Base-by-base conservation (phyloP, 192 early-diverging fungal genomes). In the Coemansia sp. region DNA sequence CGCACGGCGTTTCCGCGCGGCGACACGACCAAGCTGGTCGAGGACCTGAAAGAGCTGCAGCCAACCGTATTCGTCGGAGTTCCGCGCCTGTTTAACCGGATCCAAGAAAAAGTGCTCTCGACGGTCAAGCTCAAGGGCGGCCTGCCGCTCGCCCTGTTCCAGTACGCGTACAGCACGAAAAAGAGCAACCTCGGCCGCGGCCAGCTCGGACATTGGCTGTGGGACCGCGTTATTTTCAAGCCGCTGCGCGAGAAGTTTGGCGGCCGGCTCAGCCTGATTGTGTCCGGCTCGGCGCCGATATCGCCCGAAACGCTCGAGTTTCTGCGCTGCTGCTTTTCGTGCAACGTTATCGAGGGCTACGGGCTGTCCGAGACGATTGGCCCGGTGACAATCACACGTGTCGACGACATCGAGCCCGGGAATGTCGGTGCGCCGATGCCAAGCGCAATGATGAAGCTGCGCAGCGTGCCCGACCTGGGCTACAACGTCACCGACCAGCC, bases 251-350 rank as follows among this genome's bases (percentile, higher is more conserved):
- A 88, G 33, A 84, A 90, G 67, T 87, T 90, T 49, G 96, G 96
- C 63, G 96, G 96, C 45, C 83, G 90, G 24, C 62, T 98, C 38
- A 83, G 88, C 48, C 81, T 88, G 47, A 86, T 90, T 5, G 67
- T 95, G 19, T 91, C 88, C 2, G 95, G 94, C 56, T 92, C 94
- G 56, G 96, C 96, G 47, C 92, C 93, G 21, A 85, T 98, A 45
- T 90, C 91, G 8, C 23, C 70, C 32, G 92, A 94, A 35, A 95
- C 92, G 25, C 88, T 95, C 67, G 81, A 90, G 51, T 98, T 95
- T 66, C 70, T 98, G 73, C 84, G 88, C 16, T 82, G 88, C 44
- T 71, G 82, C 11, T 60, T 96, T 30, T 91, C 89, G 64, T 80
- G 89, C 10, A 52, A 62, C 6, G 81, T 95, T 28, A 67, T 95